phyloP scores from a whole-genome alignment of 345 rosid genomes.

The Garcia nutans region DNA sequence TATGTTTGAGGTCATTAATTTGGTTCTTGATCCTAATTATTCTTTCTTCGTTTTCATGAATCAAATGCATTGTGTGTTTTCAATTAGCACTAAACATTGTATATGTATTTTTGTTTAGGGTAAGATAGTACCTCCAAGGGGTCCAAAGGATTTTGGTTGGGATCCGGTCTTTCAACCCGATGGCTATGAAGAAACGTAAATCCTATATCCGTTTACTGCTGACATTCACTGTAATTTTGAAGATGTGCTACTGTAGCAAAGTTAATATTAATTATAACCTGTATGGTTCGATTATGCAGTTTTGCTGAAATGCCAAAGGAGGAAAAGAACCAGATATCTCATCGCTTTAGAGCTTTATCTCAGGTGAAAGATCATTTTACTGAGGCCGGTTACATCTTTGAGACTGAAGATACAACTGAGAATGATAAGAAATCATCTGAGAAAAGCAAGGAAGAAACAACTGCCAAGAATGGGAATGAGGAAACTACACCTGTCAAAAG shows the following conservation, averaged over 20 bases:
- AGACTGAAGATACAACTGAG: conserved; percentile 21
- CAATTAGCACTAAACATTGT: no score
- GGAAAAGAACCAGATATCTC: conserved; percentile 91
- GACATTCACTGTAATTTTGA: background rate
- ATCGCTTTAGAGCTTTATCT: conserved; percentile 74
- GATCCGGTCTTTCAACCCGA: conserved; percentile 95
- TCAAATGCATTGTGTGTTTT: background rate
- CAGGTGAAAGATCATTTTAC: conserved; percentile 68
- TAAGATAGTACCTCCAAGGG: conserved; percentile 79
- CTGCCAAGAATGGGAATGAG: background rate
- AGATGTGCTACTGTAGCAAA: no score
- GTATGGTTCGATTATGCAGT: conserved; percentile 30
- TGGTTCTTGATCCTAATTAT: no score
- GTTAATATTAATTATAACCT: no score
- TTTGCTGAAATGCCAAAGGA: conserved; percentile 91
- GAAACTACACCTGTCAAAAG: background rate
- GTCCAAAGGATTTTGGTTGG: conserved; percentile 94
- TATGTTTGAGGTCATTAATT: no score
- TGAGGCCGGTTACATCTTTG: conserved; percentile 60
- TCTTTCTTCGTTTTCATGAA: no score
- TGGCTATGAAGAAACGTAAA: conserved; percentile 75
- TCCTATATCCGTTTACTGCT: background rate
- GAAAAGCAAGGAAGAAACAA: background rate
- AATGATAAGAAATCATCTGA: background rate
- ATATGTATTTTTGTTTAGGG: conserved; percentile 45